Evolutionary conservation across 1,139 yeast genomes (phyloP).

Genomic region (Debaryomyces psychrophilus): DNA sequence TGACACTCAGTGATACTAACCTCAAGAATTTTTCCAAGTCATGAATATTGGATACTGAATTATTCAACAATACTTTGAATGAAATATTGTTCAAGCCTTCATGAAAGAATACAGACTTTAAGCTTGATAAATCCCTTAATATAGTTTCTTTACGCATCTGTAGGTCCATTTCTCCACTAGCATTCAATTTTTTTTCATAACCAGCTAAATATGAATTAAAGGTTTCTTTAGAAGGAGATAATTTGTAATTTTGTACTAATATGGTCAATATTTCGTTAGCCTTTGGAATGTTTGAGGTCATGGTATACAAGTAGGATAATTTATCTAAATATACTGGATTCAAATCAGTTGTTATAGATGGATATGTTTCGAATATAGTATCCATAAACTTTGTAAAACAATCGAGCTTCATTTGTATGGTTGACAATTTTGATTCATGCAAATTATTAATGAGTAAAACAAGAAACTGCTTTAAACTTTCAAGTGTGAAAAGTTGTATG

Average conservation of each 20-base stretch:
- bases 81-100: conserved; percentile 21
- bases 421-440: conserved; percentile 15
- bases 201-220: conserved; percentile 25
- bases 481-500: conserved; percentile 20
- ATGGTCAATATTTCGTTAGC: conserved; percentile 24
- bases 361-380: conserved; percentile 15
- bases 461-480: conserved; percentile 24
- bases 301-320: conserved; percentile 28
- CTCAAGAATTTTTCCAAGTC: conserved; percentile 39
- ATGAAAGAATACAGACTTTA: conserved; percentile 39
- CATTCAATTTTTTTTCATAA: conserved; percentile 13
- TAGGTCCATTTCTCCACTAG: neutral
- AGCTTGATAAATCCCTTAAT: conserved; percentile 28
- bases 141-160: conserved; percentile 14
- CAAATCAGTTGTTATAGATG: conserved; percentile 21
- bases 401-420: conserved; percentile 14
- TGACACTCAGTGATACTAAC: conserved; percentile 19
- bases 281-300: conserved; percentile 21
- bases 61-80: conserved; percentile 27
- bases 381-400: conserved; percentile 16
- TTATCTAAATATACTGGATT: conserved; percentile 29
- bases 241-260: conserved; percentile 22
- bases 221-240: conserved; percentile 32
- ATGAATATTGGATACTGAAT: conserved; percentile 24
- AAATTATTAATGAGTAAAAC: conserved; percentile 17